Evolutionary conservation across 352 stramenopile species (phyloP).

Genomic region (Phytopythium helicoides): DNA sequence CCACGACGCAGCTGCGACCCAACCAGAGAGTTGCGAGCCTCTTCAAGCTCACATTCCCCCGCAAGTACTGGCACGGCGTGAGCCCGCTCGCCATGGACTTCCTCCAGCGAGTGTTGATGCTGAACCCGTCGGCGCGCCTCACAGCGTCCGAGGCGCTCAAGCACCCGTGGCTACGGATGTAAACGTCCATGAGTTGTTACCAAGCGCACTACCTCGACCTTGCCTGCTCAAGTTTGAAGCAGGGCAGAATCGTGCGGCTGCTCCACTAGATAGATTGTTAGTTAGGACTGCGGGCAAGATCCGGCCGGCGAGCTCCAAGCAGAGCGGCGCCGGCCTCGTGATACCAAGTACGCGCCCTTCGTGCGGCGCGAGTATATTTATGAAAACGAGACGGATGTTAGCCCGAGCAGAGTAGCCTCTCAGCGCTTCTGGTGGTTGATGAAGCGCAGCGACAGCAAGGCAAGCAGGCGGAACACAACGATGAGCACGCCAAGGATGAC

Average conservation of each 20-base stretch:
- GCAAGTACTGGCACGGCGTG: slow-evolving; percentile 73
- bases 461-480: slow-evolving; percentile 39
- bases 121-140: slow-evolving; percentile 49
- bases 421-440: slow-evolving; percentile 54
- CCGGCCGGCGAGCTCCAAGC: too few species aligned
- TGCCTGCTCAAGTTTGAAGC: too few species aligned
- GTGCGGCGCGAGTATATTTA: too few species aligned
- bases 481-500: slow-evolving; percentile 37
- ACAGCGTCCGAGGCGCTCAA: slow-evolving; percentile 52
- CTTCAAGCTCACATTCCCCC: slow-evolving; percentile 68
- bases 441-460: slow-evolving; percentile 45
- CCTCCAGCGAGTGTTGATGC: slow-evolving; percentile 51
- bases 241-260: background rate
- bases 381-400: too few species aligned
- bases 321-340: too few species aligned
- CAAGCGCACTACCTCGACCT: too few species aligned
- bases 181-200: slow-evolving; percentile 1
- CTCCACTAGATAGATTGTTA: slow-evolving; percentile 3
- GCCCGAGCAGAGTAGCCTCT: too few species aligned
- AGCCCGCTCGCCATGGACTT: slow-evolving; percentile 60
- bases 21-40: slow-evolving; percentile 61
- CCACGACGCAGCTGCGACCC: slow-evolving; percentile 51
- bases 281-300: background rate
- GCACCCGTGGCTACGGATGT: slow-evolving; percentile 46
- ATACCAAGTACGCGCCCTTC: too few species aligned